A percentile compares a stretch with the other conserved stretches of the same genome.
Evolutionary conservation across 2,329 filamentous ascomycete species (phyloP).

Genomic region (Calonectria crousiana): DNA sequence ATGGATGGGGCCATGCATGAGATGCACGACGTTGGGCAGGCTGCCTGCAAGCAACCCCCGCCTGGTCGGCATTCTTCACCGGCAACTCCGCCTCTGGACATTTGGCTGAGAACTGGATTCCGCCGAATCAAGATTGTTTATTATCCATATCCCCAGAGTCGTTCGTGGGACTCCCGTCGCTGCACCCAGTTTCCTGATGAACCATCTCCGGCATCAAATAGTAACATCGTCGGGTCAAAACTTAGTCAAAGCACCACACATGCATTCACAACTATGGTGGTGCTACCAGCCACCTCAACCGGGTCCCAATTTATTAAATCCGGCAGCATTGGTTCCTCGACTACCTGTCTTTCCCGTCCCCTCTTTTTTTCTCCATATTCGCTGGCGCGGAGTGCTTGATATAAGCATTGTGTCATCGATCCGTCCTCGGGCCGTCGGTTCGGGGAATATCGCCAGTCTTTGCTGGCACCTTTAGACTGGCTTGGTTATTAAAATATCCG

Average conservation of each 20-base stretch:
- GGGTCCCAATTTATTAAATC: background rate
- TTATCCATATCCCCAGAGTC: background rate
- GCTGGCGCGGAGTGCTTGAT: background rate
- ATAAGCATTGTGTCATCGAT: background rate
- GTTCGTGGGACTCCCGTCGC: background rate
- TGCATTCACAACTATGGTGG: too few relatives aligned
- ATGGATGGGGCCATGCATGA: background rate
- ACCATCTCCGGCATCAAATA: background rate
- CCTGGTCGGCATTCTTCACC: background rate
- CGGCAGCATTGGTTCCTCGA: background rate
- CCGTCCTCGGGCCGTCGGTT: background rate
- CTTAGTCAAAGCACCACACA: background rate
- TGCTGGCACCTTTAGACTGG: background rate
- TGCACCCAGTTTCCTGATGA: background rate
- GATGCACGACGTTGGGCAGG: background rate
- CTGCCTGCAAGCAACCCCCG: constrained; percentile 9
- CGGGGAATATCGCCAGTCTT: background rate
- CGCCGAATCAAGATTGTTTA: background rate
- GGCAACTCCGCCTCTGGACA: constrained; percentile 1
- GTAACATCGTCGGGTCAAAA: background rate
- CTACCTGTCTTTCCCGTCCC: background rate
- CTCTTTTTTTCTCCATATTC: background rate
- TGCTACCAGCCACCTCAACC: background rate
- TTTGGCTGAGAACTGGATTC: background rate
- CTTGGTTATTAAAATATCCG: too few relatives aligned